Percentiles rank a stretch among this genome's conserved stretches.
Evolutionary conservation across 2,329 filamentous ascomycete species (phyloP).

Genomic region (Trichoderma sp.): DNA sequence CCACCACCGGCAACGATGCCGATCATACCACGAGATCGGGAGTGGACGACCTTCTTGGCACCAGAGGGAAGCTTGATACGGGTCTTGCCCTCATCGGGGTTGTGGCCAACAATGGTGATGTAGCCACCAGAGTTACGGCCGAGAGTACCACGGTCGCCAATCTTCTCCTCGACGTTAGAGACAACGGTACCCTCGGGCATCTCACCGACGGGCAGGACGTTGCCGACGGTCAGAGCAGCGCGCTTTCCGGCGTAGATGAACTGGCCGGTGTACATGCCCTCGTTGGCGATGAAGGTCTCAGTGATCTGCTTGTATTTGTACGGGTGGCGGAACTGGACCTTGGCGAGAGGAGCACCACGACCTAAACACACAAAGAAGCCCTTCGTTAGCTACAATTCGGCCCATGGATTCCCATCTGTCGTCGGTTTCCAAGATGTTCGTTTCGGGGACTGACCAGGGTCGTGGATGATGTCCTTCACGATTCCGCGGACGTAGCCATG

Average conservation of each 20-base stretch:
- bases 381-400: slow-evolving; percentile 28
- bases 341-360: slow-evolving; percentile 95
- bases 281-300: slow-evolving; percentile 99
- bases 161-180: slow-evolving; percentile 99
- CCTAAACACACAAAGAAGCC: slow-evolving; percentile 31
- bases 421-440: slow-evolving; percentile 19
- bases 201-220: slow-evolving; percentile 89
- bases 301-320: slow-evolving; percentile 97
- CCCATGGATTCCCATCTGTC: slow-evolving; percentile 20
- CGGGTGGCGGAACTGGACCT: slow-evolving; percentile 94
- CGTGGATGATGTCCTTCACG: slow-evolving; percentile 99
- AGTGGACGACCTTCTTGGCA: slow-evolving; percentile 98
- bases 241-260: slow-evolving; percentile 99
- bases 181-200: slow-evolving; percentile 99
- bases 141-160: slow-evolving; percentile 92
- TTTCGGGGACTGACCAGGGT: slow-evolving; percentile 62
- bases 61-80: slow-evolving; percentile 98
- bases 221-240: slow-evolving; percentile 92
- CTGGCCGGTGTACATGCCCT: slow-evolving; percentile 99
- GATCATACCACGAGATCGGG: slow-evolving; percentile 93
- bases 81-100: slow-evolving; percentile 99
- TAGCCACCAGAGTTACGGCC: slow-evolving; percentile 99
- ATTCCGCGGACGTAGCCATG: slow-evolving; percentile 98
- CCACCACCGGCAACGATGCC: slow-evolving; percentile 99
- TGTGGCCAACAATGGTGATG: slow-evolving; percentile 96